Evolutionary conservation across 768 basidiomycete species (phyloP).

Genomic region (Russula sp.): DNA sequence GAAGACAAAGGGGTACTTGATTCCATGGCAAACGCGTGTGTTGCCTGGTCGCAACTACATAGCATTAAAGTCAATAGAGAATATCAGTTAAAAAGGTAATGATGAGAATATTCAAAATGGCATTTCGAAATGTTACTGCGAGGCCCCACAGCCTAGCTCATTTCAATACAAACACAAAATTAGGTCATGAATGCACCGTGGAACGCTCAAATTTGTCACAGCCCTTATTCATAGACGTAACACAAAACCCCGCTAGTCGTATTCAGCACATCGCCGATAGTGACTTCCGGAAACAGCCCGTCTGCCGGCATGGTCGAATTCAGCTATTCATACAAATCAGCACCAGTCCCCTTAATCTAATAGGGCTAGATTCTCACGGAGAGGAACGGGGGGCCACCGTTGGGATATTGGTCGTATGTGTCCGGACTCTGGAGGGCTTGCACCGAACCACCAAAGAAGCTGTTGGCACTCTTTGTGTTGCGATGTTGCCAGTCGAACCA

Average conservation of each 20-base stretch:
- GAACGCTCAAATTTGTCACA: not conserved
- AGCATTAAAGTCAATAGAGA: too few relatives aligned
- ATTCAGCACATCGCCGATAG: constrained; percentile 29
- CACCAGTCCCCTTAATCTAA: not conserved
- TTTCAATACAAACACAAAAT: too few relatives aligned
- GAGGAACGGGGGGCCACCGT: constrained; percentile 28
- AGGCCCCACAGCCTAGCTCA: too few relatives aligned
- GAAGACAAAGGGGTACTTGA: too few relatives aligned
- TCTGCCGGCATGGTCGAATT: constrained; percentile 29
- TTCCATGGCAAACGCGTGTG: too few relatives aligned
- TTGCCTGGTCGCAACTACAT: too few relatives aligned
- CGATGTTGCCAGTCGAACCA: constrained; percentile 35
- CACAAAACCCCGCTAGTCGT: constrained; percentile 32
- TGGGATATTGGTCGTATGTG: constrained; percentile 27
- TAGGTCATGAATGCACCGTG: not conserved
- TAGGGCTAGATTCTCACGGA: constrained; percentile 16
- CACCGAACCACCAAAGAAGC: constrained; percentile 32
- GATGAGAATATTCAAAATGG: too few relatives aligned
- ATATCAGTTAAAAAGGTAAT: too few relatives aligned
- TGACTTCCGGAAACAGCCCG: constrained; percentile 27
- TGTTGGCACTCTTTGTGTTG: constrained; percentile 26
- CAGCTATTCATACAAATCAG: constrained; percentile 20
- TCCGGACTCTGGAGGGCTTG: constrained; percentile 26
- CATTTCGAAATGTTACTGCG: too few relatives aligned
- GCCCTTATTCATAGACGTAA: constrained; percentile 32